Evolutionary conservation across 2,329 filamentous ascomycete species (phyloP), one percentile per base, ranked within the genome.

Genomic region (Apiospora hydei): DNA sequence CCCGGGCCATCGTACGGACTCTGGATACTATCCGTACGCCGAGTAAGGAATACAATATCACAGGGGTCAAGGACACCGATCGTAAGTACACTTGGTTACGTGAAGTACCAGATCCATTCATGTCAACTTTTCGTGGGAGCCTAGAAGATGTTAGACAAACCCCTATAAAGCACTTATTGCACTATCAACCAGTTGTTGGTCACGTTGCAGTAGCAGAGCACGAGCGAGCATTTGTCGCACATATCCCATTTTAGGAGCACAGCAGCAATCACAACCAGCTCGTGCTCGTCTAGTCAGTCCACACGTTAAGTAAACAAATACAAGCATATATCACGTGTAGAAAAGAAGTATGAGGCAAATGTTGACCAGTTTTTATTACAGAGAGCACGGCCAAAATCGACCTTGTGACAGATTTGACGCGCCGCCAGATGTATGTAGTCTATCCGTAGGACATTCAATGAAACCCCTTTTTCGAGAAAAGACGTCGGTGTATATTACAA

Each of bases 341-440:
- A 41, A 7, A 21, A 24, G 57, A 41, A 41, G 21, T 64, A 10
- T 64, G 21, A 64, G 41, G 57, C 34, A n/a, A n/a, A 64, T 38
- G 18, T 64, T 64, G 57, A 64, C 41, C 8, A 24, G 57, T 64
- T 64, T 61, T 64, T 64, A 64, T 64, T 64, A 64, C 57, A 64
- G 34, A 64, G 41, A n/a, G 34, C 57, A 64, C 34, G 34, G 57
- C 57, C 57, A 64, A 64, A 41, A 64, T 30, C 34, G 21, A 34
- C 30, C 57, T n/a, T 64, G 18, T 64, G 57, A 41, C 34, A 64
- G 21, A 64, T 64, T 34, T 64, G 34, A 14, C n/a, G 57, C 57
- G 57, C 49, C 49, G 13, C 57, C 57, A 64, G 57, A 24, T 64
- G 57, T 64, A 41, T 64, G 41, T 41, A 64, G 57, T 64, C 57